Conservation (phyloP, 2,329 filamentous ascomycete species). For the Fusarium decemcellulare region DNA sequence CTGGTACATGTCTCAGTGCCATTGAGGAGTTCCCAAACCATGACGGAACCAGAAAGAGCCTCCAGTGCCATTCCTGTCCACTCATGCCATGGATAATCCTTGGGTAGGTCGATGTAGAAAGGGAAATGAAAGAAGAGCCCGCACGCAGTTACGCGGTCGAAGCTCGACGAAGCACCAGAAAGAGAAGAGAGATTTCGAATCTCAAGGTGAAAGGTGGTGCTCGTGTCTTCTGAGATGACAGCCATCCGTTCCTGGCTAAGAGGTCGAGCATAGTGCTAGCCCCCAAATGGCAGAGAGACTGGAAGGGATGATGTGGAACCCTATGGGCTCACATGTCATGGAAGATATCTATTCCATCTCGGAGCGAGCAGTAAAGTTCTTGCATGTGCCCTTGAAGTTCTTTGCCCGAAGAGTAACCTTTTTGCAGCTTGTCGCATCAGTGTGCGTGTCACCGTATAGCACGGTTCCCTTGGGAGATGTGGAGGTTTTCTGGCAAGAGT, state of each 20-base stretch:
- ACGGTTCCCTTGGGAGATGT: constrained; percentile 38
- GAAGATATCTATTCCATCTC: constrained; percentile 1
- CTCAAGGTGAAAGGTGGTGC: constrained; percentile 16
- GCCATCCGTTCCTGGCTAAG: constrained; percentile 1
- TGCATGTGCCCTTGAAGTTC: constrained; percentile 48
- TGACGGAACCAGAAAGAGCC: constrained; percentile 10
- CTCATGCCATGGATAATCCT: constrained; percentile 19
- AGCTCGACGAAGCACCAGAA: not conserved
- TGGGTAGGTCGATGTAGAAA: constrained; percentile 18
- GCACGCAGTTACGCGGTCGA: constrained; percentile 6
- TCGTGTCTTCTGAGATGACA: constrained; percentile 19
- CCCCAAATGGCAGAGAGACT: constrained; percentile 1
- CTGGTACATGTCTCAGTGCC: not conserved
- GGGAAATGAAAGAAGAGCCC: constrained; percentile 22
- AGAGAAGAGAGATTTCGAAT: constrained; percentile 10
- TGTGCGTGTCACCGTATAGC: constrained; percentile 40
- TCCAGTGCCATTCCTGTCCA: constrained; percentile 22
- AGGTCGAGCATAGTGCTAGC: constrained; percentile 11
- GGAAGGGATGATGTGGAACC: constrained; percentile 5
- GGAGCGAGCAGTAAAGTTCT: constrained; percentile 27
- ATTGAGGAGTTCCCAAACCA: constrained; percentile 17
- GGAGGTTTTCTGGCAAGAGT: constrained; percentile 44
- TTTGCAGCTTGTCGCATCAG: constrained; percentile 40
- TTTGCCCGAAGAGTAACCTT: constrained; percentile 43
- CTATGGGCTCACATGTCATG: not conserved